A percentile compares a stretch with the other conserved stretches of the same genome.
Conservation (phyloP, 176 grass and related monocot genomes). For the Eremochloa ophiuroides region DNA sequence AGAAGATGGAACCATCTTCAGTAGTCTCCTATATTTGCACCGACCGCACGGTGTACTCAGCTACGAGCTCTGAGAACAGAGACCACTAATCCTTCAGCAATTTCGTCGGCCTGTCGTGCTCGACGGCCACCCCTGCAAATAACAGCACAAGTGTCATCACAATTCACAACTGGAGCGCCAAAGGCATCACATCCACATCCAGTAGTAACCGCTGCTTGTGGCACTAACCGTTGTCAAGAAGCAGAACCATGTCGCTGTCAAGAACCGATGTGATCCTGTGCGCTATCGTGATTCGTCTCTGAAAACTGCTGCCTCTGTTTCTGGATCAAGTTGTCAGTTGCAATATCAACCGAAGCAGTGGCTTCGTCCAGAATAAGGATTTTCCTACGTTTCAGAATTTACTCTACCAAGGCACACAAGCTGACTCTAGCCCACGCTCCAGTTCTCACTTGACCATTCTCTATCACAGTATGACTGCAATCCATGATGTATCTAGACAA, state of each 20-base stretch:
- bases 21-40: constrained; percentile 22
- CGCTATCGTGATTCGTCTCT: constrained; percentile 65
- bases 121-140: constrained; percentile 47
- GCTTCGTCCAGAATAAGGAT: too few relatives aligned
- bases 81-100: constrained; percentile 56
- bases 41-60: constrained; percentile 55
- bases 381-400: too few relatives aligned
- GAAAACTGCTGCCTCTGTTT: too few relatives aligned
- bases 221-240: constrained; percentile 65
- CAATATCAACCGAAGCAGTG: too few relatives aligned
- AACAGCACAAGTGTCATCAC: neutral
- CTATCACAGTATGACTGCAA: too few relatives aligned
- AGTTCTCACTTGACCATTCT: too few relatives aligned
- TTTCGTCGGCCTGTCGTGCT: constrained; percentile 42
- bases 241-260: constrained; percentile 69
- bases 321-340: too few relatives aligned
- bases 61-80: constrained; percentile 68
- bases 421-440: too few relatives aligned
- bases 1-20: neutral
- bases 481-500: too few relatives aligned
- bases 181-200: neutral
- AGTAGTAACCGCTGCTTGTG: constrained; percentile 4
- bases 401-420: too few relatives aligned
- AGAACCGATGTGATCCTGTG: constrained; percentile 78
- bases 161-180: constrained; percentile 19